Evolutionary conservation across 1,284 basidiomycete species (phyloP).

Genomic region (Ceratobasidium sp.): DNA sequence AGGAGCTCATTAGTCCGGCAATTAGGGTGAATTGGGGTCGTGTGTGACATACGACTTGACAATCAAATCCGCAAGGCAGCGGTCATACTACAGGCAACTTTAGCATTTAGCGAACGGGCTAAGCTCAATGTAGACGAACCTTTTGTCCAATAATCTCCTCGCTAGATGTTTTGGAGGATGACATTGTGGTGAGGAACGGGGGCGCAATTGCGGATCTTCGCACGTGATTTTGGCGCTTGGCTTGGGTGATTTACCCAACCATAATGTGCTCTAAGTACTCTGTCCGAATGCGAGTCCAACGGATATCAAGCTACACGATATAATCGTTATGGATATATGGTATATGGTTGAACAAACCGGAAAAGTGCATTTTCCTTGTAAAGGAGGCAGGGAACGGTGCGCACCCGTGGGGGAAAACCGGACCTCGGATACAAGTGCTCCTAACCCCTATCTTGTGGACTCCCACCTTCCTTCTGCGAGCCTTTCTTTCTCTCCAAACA

Average conservation of each 20-base stretch:
- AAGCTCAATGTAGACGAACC: constrained; percentile 62
- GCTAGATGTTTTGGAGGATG: constrained; percentile 67
- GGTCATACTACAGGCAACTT: constrained; percentile 78
- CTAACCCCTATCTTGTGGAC: constrained; percentile 22
- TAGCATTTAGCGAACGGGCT: neutral
- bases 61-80: constrained; percentile 84
- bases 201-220: neutral
- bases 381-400: too few relatives aligned
- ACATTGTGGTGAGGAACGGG: constrained; percentile 33
- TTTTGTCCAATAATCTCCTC: constrained; percentile 90
- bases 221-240: constrained; percentile 29
- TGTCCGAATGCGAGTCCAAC: too few relatives aligned
- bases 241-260: neutral
- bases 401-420: too few relatives aligned
- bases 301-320: too few relatives aligned
- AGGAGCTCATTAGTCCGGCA: constrained; percentile 54
- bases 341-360: too few relatives aligned
- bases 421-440: neutral
- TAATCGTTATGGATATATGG: too few relatives aligned
- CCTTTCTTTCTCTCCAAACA: neutral
- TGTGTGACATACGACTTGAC: constrained; percentile 75
- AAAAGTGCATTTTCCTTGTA: too few relatives aligned
- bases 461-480: neutral
- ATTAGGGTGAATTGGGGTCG: constrained; percentile 57
- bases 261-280: neutral